phyloP scores from a whole-genome alignment of 2,329 filamentous ascomycete genomes.

The Hypoxylon sp. region DNA sequence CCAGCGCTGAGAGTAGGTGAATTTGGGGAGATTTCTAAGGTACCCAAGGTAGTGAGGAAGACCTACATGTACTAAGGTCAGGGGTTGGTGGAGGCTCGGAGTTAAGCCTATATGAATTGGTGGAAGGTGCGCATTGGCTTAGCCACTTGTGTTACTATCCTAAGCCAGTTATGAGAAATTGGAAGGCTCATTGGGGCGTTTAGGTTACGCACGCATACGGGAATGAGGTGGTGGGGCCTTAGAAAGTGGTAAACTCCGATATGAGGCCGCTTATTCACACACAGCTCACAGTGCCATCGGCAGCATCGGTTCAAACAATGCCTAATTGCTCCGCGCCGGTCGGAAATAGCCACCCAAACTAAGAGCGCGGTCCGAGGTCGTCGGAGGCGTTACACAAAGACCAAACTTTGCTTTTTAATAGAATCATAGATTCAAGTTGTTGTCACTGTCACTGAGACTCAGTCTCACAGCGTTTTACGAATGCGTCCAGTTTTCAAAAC shows the following conservation, averaged over 20 bases:
- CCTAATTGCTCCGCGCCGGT: not conserved
- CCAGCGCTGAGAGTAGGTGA: not conserved
- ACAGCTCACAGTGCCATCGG: no score
- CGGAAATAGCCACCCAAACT: conserved; percentile 10
- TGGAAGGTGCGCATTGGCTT: no score
- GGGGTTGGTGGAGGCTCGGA: not conserved
- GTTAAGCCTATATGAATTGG: not conserved
- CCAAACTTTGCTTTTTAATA: not conserved
- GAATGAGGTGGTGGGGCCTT: no score
- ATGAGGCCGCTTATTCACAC: no score
- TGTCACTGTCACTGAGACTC: conserved; percentile 13
- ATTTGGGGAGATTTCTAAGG: no score
- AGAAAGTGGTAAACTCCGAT: no score
- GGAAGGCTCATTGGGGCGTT: no score
- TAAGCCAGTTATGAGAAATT: no score
- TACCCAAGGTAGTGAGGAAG: not conserved
- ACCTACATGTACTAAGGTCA: not conserved
- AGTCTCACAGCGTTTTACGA: not conserved
- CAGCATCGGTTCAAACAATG: no score
- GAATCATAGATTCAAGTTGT: conserved; percentile 32
- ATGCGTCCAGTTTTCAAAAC: not conserved
- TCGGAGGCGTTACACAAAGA: not conserved
- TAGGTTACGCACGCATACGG: no score
- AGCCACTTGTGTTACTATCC: no score
- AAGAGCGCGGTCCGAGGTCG: conserved; percentile 12